Evolutionary conservation across 192 early-diverging fungal species (phyloP).

Genomic region (Coemansia sp.): DNA sequence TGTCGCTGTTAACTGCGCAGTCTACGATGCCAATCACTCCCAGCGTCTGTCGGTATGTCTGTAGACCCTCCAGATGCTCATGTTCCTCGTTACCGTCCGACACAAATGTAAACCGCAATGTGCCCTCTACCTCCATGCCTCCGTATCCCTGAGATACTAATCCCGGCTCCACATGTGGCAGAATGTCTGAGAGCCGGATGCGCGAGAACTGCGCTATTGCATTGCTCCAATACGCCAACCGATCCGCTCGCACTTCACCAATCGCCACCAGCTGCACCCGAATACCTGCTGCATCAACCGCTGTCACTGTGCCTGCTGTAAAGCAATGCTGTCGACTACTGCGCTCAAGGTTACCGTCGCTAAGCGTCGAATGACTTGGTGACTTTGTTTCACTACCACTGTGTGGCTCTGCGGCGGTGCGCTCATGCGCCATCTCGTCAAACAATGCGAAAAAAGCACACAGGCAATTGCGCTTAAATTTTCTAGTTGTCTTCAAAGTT

Average conservation of each 20-base stretch:
- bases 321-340: conserved; percentile 24
- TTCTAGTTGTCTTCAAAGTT: background rate
- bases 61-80: conserved; percentile 52
- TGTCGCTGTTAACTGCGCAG: conserved; percentile 20
- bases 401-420: background rate
- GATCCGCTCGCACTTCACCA: conserved; percentile 32
- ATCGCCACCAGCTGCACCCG: conserved; percentile 50
- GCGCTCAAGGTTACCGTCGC: conserved; percentile 24
- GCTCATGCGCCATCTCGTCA: conserved; percentile 9
- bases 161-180: conserved; percentile 22
- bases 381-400: conserved; percentile 10
- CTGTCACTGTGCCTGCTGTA: conserved; percentile 34
- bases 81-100: conserved; percentile 24
- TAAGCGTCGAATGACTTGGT: conserved; percentile 20
- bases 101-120: conserved; percentile 33
- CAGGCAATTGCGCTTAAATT: background rate
- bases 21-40: conserved; percentile 51
- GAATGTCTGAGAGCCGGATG: conserved; percentile 26
- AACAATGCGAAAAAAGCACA: background rate
- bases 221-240: conserved; percentile 22
- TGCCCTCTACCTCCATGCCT: conserved; percentile 25
- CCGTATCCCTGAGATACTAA: conserved; percentile 16
- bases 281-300: conserved; percentile 50
- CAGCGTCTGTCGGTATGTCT: conserved; percentile 50
- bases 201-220: conserved; percentile 26